phyloP scores from a whole-genome alignment of 768 basidiomycete genomes.

The Boletus coccyginus region DNA sequence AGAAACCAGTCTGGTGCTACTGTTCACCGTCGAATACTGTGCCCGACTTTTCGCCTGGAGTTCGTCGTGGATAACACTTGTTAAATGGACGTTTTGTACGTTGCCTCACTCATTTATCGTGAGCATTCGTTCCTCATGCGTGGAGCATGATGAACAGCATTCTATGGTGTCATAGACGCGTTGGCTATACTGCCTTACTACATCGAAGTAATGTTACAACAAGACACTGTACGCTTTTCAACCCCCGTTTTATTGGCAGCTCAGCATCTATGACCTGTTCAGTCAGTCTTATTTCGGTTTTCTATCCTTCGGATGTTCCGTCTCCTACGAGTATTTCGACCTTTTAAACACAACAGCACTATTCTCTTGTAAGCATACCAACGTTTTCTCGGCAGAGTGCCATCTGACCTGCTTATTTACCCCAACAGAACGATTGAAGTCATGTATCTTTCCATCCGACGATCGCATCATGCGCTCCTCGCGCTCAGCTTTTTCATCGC shows the following conservation, averaged over 20 bases:
- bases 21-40: conserved; percentile 86
- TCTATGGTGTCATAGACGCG: conserved; percentile 84
- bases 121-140: neutral
- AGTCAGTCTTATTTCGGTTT: conserved; percentile 87
- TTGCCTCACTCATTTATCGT: neutral
- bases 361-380: conserved; percentile 66
- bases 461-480: conserved; percentile 83
- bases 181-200: conserved; percentile 88
- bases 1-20: conserved; percentile 77
- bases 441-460: conserved; percentile 85
- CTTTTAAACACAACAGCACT: conserved; percentile 82
- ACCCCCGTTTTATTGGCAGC: neutral
- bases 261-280: neutral
- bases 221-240: conserved; percentile 71
- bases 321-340: conserved; percentile 82
- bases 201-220: conserved; percentile 76
- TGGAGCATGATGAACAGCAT: conserved; percentile 41
- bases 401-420: conserved; percentile 1
- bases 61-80: conserved; percentile 54
- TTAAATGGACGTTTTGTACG: conserved; percentile 70
- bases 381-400: neutral
- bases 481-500: conserved; percentile 87
- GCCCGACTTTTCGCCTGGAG: conserved; percentile 76
- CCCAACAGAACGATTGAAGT: conserved; percentile 74
- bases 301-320: conserved; percentile 90